A percentile compares a stretch with the other conserved stretches of the same genome.
phyloP scores from a whole-genome alignment of 2,329 filamentous ascomycete genomes.

The Cadophora malorum region DNA sequence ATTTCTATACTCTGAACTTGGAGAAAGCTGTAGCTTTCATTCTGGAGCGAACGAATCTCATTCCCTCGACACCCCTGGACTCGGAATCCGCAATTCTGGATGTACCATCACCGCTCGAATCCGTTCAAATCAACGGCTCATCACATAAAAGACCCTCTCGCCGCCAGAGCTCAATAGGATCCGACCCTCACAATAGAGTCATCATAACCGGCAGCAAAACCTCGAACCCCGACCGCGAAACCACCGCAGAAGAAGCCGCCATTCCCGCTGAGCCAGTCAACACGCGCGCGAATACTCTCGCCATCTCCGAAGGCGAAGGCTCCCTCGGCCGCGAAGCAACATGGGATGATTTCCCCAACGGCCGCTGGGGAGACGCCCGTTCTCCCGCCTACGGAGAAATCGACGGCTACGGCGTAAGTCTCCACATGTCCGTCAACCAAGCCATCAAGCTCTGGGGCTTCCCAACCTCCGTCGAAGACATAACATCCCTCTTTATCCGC shows the following conservation, averaged over 20 bases:
- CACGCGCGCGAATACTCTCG: slow-evolving; percentile 81
- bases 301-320: slow-evolving; percentile 93
- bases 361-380: slow-evolving; percentile 90
- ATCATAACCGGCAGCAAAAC: slow-evolving; percentile 73
- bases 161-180: slow-evolving; percentile 67
- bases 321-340: slow-evolving; percentile 90
- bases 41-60: slow-evolving; percentile 83
- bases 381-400: slow-evolving; percentile 96
- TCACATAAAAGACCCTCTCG: slow-evolving; percentile 39
- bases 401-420: slow-evolving; percentile 95
- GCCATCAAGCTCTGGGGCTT: slow-evolving; percentile 86
- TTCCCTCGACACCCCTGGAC: slow-evolving; percentile 62
- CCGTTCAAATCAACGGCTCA: slow-evolving; percentile 59
- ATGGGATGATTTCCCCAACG: slow-evolving; percentile 98
- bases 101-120: slow-evolving; percentile 50
- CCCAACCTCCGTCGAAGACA: slow-evolving; percentile 72
- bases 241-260: slow-evolving; percentile 77
- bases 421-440: slow-evolving; percentile 87
- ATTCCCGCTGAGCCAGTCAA: slow-evolving; percentile 77
- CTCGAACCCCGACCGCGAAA: slow-evolving; percentile 70
- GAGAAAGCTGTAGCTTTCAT: slow-evolving; percentile 97
- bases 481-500: slow-evolving; percentile 79
- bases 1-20: slow-evolving; percentile 96
- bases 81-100: slow-evolving; percentile 49
- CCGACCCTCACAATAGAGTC: slow-evolving; percentile 85